Evolutionary conservation across 2,329 filamentous ascomycete genomes (phyloP).

Genomic region (Alternaria infectoria): DNA sequence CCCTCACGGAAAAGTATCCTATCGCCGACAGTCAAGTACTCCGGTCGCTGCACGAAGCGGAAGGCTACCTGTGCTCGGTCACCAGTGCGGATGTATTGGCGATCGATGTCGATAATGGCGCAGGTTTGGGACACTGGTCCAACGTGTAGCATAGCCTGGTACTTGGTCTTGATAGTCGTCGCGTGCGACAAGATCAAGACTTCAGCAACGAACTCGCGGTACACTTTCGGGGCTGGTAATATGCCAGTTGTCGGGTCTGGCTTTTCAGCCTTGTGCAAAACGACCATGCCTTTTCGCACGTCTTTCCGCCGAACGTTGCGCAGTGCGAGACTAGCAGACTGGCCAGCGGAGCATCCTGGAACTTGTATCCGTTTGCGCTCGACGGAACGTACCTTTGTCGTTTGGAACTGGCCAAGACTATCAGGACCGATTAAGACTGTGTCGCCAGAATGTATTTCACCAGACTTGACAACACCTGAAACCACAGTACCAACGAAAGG

Average conservation of each 20-base stretch:
- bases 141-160: constrained; percentile 98
- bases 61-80: constrained; percentile 95
- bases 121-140: constrained; percentile 95
- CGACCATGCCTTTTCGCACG: constrained; percentile 97
- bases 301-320: constrained; percentile 88
- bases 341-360: constrained; percentile 85
- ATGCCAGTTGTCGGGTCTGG: constrained; percentile 53
- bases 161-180: constrained; percentile 95
- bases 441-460: constrained; percentile 90
- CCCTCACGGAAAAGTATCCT: constrained; percentile 92
- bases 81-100: constrained; percentile 92
- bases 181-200: constrained; percentile 95
- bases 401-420: constrained; percentile 84
- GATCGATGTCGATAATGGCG: constrained; percentile 95
- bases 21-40: constrained; percentile 89
- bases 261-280: constrained; percentile 81
- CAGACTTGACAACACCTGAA: constrained; percentile 83
- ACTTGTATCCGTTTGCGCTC: constrained; percentile 92
- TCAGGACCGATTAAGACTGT: constrained; percentile 88
- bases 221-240: constrained; percentile 56
- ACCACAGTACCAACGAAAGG: constrained; percentile 97
- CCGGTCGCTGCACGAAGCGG: constrained; percentile 89
- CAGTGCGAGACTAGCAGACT: constrained; percentile 90
- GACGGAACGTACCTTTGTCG: constrained; percentile 87
- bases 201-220: constrained; percentile 65